Base-by-base conservation (phyloP, 2,329 filamentous ascomycete species). In the Alternaria panax region DNA sequence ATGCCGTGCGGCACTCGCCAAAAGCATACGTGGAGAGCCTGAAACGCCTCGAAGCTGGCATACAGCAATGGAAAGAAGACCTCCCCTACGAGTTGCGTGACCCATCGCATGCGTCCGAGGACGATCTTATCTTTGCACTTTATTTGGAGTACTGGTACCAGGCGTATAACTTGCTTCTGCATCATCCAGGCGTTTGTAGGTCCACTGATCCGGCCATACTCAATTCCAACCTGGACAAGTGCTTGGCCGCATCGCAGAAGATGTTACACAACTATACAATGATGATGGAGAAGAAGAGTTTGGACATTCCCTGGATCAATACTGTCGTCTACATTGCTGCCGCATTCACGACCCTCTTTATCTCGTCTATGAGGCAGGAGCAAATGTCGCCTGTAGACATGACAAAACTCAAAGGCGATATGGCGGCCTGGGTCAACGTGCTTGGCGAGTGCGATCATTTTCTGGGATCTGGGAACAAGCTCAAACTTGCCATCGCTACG, bases 261-360 rank as follows among this genome's bases (percentile, higher is more conserved):
- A 86, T 92, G 78, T 80, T 93, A 3, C 80, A 82, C 22, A 83
- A 85, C 25, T 86, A 88, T 6, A 81, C 83, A 22, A 81, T 86
- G 53, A 78, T 93, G 47, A 85, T 86, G 58, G 84, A 83, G 65
- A 81, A 88, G 57, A 91, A 90, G 70, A 88, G 87, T 43, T 79
- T 93, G 4, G 91, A 94, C 70, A 91, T 90, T 1, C 92, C 90
- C 1, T 93, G 91, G 90, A 90, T 91, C 68, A 89, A 90, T 47
- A 84, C 87, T 48, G 88, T 90, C 0, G 85, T 91, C 6, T 92
- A 91, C 70, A 83, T 91, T 12, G 87, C 89, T 42, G 90, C 90
- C 25, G 88, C 92, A 57, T 91, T 92, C 67, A 90, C 90, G 0
- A 88, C 86, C 14, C 79, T 94, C 0, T 91, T 90, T 46, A 86